Base-by-base conservation (phyloP, 139 green algal genomes). In the Volvox africanus region DNA sequence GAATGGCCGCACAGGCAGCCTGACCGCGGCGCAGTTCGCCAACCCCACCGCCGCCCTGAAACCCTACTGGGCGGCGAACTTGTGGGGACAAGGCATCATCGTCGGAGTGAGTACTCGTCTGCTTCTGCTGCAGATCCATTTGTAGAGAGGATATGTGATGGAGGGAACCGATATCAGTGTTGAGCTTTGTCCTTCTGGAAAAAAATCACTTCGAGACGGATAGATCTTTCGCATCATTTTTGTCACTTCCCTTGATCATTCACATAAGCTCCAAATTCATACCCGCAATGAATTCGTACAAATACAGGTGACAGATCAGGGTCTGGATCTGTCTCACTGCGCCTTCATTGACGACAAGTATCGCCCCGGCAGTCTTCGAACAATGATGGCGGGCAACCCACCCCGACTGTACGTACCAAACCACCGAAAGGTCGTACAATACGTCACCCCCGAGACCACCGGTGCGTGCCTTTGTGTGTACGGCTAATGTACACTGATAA, bases 381-480 rank as follows among this genome's bases (percentile, higher is more conserved):
- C 35, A 5, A 84, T 84, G 78, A 35, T 84, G 30, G 36, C 14
- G 22, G 78, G 78, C 78, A 62, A 84, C 36, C 78, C 37, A 35
- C 37, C 36, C 20, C 78, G 78, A 3, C 37, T 84, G 22, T 84
- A 62, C 78, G 20, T 84, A 26, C 37, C 78, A 22, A 35, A 84
- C 18, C 78, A 84, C 78, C 78, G 78, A 13, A 84, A 84, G 32
- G 36, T 84, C 37, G 36, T 84, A 22, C 78, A 84, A 35, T 84
- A 84, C 75, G 28, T 81, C 32, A 81, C 33, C 32, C 75, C 75
- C 1, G 78, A 65, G 36, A 44, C 37, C 22, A 61, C 78, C 1
- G 78, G 78, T 84, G 16, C 65, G 65, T 73, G 65, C 65, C 5
- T 24, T 73, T 5, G 21, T 30, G 2, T 5, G 11, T 73, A 73